phyloP scores from a whole-genome alignment of 768 basidiomycete species.

The Kwoniella botswanensis region DNA sequence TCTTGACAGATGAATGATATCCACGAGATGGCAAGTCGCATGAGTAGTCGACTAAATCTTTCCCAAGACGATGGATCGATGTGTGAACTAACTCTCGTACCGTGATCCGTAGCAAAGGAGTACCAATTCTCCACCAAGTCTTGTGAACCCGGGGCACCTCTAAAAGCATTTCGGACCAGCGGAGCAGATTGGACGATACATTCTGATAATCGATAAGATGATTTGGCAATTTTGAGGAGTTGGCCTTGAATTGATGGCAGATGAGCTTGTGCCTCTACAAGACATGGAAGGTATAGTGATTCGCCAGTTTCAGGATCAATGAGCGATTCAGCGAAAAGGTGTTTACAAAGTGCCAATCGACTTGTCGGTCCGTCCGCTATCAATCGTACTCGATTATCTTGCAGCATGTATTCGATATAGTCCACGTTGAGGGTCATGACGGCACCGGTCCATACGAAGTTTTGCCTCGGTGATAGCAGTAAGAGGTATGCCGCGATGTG shows the following conservation, averaged over 20 bases:
- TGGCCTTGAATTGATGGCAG: slow-evolving; percentile 87
- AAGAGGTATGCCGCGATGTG: slow-evolving; percentile 70
- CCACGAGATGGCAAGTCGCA: slow-evolving; percentile 94
- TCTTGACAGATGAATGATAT: slow-evolving; percentile 98
- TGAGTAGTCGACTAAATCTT: slow-evolving; percentile 81
- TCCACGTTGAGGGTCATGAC: slow-evolving; percentile 76
- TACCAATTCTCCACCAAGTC: slow-evolving; percentile 82
- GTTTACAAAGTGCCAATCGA: slow-evolving; percentile 75
- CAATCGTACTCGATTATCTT: slow-evolving; percentile 86
- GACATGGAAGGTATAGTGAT: slow-evolving; percentile 54
- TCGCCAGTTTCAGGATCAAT: slow-evolving; percentile 36
- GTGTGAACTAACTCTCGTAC: slow-evolving; percentile 82
- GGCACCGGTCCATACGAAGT: slow-evolving; percentile 90
- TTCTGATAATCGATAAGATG: slow-evolving; percentile 86
- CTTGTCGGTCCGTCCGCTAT: slow-evolving; percentile 86
- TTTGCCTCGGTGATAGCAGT: slow-evolving; percentile 78
- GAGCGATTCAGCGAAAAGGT: slow-evolving; percentile 72
- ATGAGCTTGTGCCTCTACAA: slow-evolving; percentile 85
- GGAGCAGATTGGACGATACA: slow-evolving; percentile 91
- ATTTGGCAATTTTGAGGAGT: slow-evolving; percentile 84
- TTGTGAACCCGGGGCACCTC: slow-evolving; percentile 66
- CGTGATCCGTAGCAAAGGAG: slow-evolving; percentile 85
- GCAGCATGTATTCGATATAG: slow-evolving; percentile 77
- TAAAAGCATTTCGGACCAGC: slow-evolving; percentile 66
- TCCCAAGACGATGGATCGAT: slow-evolving; percentile 73